Evolutionary conservation across 352 stramenopile genomes (phyloP).

Genomic region (Phytophthora constricta): DNA sequence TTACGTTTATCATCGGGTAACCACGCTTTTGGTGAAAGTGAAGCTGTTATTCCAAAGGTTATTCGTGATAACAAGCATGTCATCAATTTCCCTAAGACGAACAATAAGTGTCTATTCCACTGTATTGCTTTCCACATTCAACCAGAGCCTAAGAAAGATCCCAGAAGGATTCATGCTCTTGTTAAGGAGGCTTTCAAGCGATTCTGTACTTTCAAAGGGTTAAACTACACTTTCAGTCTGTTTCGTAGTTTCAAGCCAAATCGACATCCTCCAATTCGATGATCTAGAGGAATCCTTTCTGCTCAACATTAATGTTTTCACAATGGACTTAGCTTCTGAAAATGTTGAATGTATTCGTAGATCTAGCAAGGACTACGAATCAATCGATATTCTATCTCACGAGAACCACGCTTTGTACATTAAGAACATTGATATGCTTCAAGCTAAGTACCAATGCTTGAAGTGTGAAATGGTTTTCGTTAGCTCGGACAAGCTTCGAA

Average conservation of each 20-base stretch:
- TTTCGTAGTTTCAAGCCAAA: slow-evolving; percentile 15
- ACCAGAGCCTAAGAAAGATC: background rate
- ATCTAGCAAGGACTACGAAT: background rate
- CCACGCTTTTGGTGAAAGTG: no score
- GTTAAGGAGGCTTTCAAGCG: background rate
- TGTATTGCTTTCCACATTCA: slow-evolving; percentile 16
- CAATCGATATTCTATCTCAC: slow-evolving; percentile 15
- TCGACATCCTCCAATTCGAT: slow-evolving; percentile 25
- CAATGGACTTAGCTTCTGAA: background rate
- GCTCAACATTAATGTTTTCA: slow-evolving; percentile 16
- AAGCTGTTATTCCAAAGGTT: no score
- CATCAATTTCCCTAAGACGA: no score
- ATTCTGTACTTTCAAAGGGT: background rate
- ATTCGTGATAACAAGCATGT: no score
- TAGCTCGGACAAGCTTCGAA: slow-evolving; percentile 11
- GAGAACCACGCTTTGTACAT: slow-evolving; percentile 38
- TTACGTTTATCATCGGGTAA: no score
- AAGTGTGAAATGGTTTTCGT: slow-evolving; percentile 23
- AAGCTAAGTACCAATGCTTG: slow-evolving; percentile 17
- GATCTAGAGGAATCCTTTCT: slow-evolving; percentile 18
- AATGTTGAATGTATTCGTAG: slow-evolving; percentile 6
- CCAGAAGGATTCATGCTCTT: background rate
- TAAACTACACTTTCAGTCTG: background rate
- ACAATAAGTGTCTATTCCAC: slow-evolving; percentile 25
- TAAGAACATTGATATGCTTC: slow-evolving; percentile 17